phyloP scores from a whole-genome alignment of 257 asterid species.

The Ilex asprella region DNA sequence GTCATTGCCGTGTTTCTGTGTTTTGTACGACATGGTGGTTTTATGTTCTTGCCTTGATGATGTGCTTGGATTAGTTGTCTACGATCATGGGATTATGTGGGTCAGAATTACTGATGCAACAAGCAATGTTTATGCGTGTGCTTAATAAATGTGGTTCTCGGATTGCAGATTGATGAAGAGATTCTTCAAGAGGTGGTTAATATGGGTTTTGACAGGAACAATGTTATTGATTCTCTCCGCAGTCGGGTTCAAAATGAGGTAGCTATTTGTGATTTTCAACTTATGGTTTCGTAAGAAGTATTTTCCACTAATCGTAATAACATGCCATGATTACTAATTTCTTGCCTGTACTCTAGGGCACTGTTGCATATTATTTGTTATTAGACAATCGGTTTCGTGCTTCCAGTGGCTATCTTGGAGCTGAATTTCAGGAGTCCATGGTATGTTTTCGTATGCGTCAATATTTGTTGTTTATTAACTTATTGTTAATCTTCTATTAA shows the following conservation, averaged over 20 bases:
- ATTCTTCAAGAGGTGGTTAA: constrained; percentile 76
- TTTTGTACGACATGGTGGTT: background rate
- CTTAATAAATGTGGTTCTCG: too few relatives aligned
- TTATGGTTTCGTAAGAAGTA: constrained; percentile 6
- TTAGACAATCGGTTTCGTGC: constrained; percentile 78
- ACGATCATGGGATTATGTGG: too few relatives aligned
- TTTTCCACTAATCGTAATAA: too few relatives aligned
- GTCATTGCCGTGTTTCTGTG: background rate
- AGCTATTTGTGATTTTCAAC: constrained; percentile 11
- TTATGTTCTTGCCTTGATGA: background rate
- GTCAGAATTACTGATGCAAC: too few relatives aligned
- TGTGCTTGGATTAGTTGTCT: background rate
- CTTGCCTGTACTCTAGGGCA: constrained; percentile 49
- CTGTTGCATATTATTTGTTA: constrained; percentile 79
- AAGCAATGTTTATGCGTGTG: too few relatives aligned
- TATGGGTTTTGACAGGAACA: constrained; percentile 73
- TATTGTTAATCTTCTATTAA: too few relatives aligned
- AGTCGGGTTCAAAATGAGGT: constrained; percentile 89
- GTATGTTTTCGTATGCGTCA: constrained; percentile 29
- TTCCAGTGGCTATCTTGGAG: constrained; percentile 82
- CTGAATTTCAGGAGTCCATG: constrained; percentile 80
- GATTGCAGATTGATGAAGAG: constrained; percentile 80
- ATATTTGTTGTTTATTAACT: too few relatives aligned
- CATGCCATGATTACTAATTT: constrained; percentile 14
- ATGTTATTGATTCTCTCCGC: constrained; percentile 65